These are phyloP conservation scores for Coemansia sp. DNA, from an alignment of 192 early-diverging fungal species.

Conservation along the genomic window DNA sequence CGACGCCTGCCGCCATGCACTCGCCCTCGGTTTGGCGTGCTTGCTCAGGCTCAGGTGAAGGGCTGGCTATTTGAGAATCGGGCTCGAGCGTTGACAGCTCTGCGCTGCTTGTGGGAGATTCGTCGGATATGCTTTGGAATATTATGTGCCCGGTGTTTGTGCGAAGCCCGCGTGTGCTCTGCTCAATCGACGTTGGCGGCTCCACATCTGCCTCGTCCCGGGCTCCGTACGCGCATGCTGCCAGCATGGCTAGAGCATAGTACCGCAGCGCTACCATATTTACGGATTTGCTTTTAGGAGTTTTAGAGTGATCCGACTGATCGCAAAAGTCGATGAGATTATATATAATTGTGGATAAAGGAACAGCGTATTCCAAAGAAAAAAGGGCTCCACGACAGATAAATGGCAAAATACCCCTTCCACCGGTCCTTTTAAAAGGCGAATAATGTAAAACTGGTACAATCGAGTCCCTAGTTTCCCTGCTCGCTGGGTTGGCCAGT, in stretches of 20 bases:
- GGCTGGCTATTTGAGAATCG: neutral
- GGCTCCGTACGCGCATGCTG: neutral
- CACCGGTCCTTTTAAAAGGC: too few relatives aligned
- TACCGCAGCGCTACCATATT: neutral
- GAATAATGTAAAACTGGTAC: too few relatives aligned
- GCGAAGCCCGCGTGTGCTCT: neutral
- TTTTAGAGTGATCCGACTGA: too few relatives aligned
- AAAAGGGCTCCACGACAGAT: too few relatives aligned
- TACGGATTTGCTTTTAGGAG: too few relatives aligned
- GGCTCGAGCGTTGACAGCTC: neutral
- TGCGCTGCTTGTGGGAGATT: neutral
- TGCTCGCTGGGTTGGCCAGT: too few relatives aligned
- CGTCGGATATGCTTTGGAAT: slow-evolving; percentile 20
- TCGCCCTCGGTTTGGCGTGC: slow-evolving; percentile 5
- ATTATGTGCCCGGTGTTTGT: slow-evolving; percentile 38
- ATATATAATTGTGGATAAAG: too few relatives aligned
- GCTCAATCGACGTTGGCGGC: neutral
- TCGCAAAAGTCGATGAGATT: too few relatives aligned
- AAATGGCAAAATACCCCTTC: too few relatives aligned
- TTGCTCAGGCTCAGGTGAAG: neutral
- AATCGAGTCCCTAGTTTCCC: too few relatives aligned
- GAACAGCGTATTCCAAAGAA: too few relatives aligned
- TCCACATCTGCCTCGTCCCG: neutral
- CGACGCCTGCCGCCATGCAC: slow-evolving; percentile 35
- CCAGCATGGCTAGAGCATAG: neutral